These are phyloP conservation scores for Fusarium zealandicum DNA, from an alignment of 2,329 filamentous ascomycete genomes.

Conservation along the genomic window DNA sequence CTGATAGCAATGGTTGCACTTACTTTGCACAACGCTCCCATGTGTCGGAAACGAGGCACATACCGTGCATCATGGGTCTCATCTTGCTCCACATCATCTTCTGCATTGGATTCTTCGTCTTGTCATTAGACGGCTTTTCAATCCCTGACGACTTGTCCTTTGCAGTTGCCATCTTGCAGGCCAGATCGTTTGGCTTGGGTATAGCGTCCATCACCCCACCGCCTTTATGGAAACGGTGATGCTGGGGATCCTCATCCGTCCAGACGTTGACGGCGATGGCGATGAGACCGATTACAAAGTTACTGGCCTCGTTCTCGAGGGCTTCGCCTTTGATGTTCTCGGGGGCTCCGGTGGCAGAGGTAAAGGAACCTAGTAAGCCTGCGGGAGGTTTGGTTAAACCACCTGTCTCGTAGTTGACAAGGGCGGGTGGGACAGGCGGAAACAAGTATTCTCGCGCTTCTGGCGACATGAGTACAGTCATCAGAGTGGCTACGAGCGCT, in stretches of 20 bases:
- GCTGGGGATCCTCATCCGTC: slow-evolving; percentile 74
- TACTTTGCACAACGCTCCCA: slow-evolving; percentile 54
- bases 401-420: slow-evolving; percentile 72
- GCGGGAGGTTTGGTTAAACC: slow-evolving; percentile 76
- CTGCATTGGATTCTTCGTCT: slow-evolving; percentile 79
- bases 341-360: slow-evolving; percentile 78
- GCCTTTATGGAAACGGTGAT: slow-evolving; percentile 48
- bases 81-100: slow-evolving; percentile 78
- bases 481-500: slow-evolving; percentile 59
- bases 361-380: slow-evolving; percentile 74
- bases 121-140: slow-evolving; percentile 61
- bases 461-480: slow-evolving; percentile 70
- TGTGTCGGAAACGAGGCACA: slow-evolving; percentile 50
- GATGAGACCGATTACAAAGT: slow-evolving; percentile 72
- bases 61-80: slow-evolving; percentile 68
- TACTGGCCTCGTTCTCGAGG: slow-evolving; percentile 79
- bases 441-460: slow-evolving; percentile 67
- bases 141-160: slow-evolving; percentile 55
- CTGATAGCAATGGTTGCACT: not conserved
- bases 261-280: slow-evolving; percentile 69
- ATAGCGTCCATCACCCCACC: slow-evolving; percentile 43
- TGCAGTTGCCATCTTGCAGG: slow-evolving; percentile 54
- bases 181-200: slow-evolving; percentile 21
- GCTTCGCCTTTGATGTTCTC: slow-evolving; percentile 82
- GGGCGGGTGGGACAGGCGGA: slow-evolving; percentile 74